Evolutionary conservation across 768 basidiomycete species (phyloP), one percentile per base, ranked within the genome.

Genomic region (Glaciozyma martinii): DNA sequence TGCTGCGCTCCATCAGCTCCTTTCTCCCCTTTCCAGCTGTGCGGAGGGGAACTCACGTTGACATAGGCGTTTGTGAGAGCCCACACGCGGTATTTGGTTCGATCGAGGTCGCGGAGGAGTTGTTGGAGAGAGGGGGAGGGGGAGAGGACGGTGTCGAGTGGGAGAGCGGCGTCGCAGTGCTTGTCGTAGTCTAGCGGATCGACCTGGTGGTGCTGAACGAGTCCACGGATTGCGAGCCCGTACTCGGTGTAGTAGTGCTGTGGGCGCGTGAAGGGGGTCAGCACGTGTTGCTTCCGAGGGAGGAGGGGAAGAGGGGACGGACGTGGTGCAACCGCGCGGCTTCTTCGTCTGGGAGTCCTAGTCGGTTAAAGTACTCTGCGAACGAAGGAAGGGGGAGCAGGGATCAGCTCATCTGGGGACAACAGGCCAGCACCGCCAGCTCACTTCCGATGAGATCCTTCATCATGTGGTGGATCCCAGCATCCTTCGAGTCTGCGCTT

Each of bases 51-150:
- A 55, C 64, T 29, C 32, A 67, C 68, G 40, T 56, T 67, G 37
- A 59, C 46, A n/a, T 72, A 72, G 3, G 71, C 67, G 42, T 69
- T 72, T 6, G 68, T 69, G 32, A 72, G 61, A 0, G 71, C 71
- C 71, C 68, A 68, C 1, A 69, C 67, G 12, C 64, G 47, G 25
- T 59, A 64, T 58, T 70, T 70, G 16, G 60, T 53, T 16, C 71
- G 49, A 40, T 72, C 71, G 23, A 72, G 29, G 27, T 55, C 53
- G 15, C 5, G 4, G 13, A 72, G 46, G 16, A 72, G 18, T 16
- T 25, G 16, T 5, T 56, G 42, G 33, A 68, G 30, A 23, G 37
- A 25, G 0, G 63, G 52, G 49, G 67, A 33, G 21, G 53, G 59
- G 8, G 12, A 5, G 52, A 72, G 64, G 29, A 70, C 62, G 5